Evolutionary conservation across 163 green algal genomes (phyloP).

Genomic region (Volvox carteri): DNA sequence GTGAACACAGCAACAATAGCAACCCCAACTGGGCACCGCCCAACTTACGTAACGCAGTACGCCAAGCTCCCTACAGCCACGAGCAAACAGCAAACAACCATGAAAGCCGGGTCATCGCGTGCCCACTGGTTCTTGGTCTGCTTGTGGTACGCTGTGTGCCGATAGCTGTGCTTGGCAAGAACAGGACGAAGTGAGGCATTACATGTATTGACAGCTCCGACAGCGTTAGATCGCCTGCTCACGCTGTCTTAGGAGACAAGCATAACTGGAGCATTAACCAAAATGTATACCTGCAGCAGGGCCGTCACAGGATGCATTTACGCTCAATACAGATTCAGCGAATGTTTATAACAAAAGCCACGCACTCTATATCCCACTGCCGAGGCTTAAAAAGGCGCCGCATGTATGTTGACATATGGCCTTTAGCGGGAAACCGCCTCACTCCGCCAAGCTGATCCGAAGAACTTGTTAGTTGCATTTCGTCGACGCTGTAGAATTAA

Average conservation of each 20-base stretch:
- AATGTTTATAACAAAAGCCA: not conserved
- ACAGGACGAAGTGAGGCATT: too few species aligned
- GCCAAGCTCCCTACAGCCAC: constrained; percentile 78
- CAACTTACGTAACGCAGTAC: constrained; percentile 88
- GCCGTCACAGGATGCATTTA: constrained; percentile 8
- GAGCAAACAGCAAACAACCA: constrained; percentile 88
- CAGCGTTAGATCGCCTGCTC: constrained; percentile 53
- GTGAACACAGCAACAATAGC: too few species aligned
- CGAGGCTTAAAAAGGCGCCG: constrained; percentile 82
- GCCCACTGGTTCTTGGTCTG: constrained; percentile 99
- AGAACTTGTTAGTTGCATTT: too few species aligned
- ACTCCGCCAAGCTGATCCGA: not conserved
- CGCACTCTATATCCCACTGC: constrained; percentile 91
- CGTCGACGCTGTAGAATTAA: too few species aligned
- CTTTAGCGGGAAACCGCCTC: not conserved
- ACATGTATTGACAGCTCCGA: not conserved
- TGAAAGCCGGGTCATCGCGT: constrained; percentile 96
- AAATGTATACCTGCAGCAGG: constrained; percentile 88
- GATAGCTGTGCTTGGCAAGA: constrained; percentile 91
- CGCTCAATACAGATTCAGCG: not conserved
- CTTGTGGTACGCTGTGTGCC: constrained; percentile 95
- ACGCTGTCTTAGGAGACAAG: constrained; percentile 94
- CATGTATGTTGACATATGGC: constrained; percentile 75
- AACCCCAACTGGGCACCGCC: not conserved
- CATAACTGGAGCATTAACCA: constrained; percentile 97